These are phyloP conservation scores for Ramaria sp. DNA, from an alignment of 768 basidiomycete genomes.

Conservation along the genomic window DNA sequence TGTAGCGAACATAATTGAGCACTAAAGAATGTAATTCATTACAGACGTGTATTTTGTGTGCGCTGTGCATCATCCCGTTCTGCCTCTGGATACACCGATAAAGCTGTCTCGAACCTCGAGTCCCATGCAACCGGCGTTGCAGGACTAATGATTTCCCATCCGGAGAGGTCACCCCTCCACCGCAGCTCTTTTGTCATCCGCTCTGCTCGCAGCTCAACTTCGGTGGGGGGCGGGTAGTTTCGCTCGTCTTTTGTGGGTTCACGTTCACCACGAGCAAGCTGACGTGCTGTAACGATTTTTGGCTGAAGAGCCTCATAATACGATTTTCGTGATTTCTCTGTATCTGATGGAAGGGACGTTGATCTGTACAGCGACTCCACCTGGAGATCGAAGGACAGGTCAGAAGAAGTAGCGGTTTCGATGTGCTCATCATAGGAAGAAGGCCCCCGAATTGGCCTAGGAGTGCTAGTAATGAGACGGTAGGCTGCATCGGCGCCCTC, in stretches of 20 bases:
- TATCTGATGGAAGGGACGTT: conserved; percentile 41
- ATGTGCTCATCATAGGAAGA: conserved; percentile 12
- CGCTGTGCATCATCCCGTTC: conserved; percentile 2
- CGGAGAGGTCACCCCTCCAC: conserved; percentile 73
- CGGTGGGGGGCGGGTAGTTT: conserved; percentile 70
- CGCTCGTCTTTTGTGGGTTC: conserved; percentile 82
- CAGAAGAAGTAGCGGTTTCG: conserved; percentile 23
- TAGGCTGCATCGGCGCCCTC: conserved; percentile 78
- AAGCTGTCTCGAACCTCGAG: conserved; percentile 46
- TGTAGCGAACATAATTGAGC: background rate
- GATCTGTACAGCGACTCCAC: conserved; percentile 65
- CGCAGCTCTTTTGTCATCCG: conserved; percentile 79
- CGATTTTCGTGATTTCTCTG: conserved; percentile 56
- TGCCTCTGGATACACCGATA: conserved; percentile 44
- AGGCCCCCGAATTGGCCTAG: conserved; percentile 40
- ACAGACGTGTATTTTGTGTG: background rate
- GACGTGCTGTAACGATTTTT: conserved; percentile 62
- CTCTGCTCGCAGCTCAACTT: conserved; percentile 82
- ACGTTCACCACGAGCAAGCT: conserved; percentile 55
- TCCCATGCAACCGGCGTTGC: conserved; percentile 66
- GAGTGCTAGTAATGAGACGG: conserved; percentile 51
- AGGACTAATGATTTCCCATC: conserved; percentile 69
- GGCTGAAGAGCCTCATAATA: conserved; percentile 67
- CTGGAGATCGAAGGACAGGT: conserved; percentile 66
- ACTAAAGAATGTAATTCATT: background rate